Conservation (phyloP, 73 alveolate species). For the Effrenium voratum region DNA sequence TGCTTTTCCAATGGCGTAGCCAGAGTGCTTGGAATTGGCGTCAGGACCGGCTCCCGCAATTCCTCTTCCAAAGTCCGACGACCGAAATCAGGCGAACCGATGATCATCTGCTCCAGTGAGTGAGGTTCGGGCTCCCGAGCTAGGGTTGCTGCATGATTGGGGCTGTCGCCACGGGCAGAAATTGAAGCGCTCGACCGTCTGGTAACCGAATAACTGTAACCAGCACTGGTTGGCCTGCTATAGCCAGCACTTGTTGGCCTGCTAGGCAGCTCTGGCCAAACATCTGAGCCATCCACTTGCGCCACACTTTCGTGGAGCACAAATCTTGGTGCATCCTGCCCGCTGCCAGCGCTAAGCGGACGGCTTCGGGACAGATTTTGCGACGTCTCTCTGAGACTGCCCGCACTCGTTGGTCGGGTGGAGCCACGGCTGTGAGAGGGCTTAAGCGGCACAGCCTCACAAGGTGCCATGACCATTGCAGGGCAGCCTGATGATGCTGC, state of each 20-base stretch:
- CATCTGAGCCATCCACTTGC: not conserved
- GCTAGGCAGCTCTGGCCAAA: constrained; percentile 42
- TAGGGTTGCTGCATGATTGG: no score
- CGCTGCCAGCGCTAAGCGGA: constrained; percentile 59
- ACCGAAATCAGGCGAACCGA: constrained; percentile 11
- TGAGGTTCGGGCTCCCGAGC: not conserved
- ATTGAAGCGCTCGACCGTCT: no score
- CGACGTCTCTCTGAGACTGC: constrained; percentile 1
- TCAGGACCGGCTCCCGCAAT: constrained; percentile 35
- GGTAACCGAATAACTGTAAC: not conserved
- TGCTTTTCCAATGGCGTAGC: constrained; percentile 74
- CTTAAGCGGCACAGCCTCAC: no score
- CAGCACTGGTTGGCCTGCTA: constrained; percentile 36
- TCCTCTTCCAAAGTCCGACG: constrained; percentile 69
- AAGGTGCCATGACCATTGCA: no score
- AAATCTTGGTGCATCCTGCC: not conserved
- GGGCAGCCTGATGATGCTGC: no score
- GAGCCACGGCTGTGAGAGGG: constrained; percentile 21
- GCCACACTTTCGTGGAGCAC: no score
- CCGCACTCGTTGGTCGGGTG: constrained; percentile 76
- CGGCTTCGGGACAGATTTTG: no score
- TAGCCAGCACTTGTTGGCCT: not conserved
- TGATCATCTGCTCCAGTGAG: constrained; percentile 12
- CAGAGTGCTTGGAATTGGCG: constrained; percentile 31
- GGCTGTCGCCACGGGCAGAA: no score